phyloP scores from a whole-genome alignment of 2,329 filamentous ascomycete species.

The Fusarium beomiforme region DNA sequence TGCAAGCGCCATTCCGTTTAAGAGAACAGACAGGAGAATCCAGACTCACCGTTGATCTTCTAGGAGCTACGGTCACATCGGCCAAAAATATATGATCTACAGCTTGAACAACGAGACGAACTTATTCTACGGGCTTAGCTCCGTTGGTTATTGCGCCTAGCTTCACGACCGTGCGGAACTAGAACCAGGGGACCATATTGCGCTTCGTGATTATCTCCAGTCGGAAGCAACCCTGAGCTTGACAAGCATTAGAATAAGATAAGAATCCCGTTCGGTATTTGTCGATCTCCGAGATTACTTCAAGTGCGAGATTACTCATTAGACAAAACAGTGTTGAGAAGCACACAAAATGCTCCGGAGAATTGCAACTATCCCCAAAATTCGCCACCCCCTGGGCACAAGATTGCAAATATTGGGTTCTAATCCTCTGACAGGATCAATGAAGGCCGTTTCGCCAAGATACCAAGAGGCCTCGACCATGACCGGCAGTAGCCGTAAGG shows the following conservation, averaged over 20 bases:
- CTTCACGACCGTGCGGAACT: background rate
- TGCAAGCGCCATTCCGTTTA: background rate
- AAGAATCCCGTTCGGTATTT: background rate
- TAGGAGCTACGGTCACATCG: background rate
- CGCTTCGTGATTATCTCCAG: background rate
- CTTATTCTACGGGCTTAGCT: background rate
- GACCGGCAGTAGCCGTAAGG: background rate
- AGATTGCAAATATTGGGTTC: background rate
- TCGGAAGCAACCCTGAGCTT: background rate
- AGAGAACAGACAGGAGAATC: background rate
- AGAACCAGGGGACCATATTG: background rate
- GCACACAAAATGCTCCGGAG: background rate
- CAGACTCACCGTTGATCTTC: background rate
- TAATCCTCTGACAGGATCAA: background rate
- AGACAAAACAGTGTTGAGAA: background rate
- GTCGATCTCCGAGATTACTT: background rate
- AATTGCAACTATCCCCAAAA: background rate
- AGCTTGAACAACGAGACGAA: background rate
- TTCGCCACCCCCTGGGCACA: background rate
- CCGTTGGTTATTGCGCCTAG: background rate
- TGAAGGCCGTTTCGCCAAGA: background rate
- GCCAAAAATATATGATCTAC: background rate
- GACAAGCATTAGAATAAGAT: background rate
- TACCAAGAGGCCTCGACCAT: background rate
- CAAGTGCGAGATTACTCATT: background rate